A percentile compares a stretch with the other conserved stretches of the same genome.
Conservation (phyloP, 805 yeast species). For the Lipomyces kockii region DNA sequence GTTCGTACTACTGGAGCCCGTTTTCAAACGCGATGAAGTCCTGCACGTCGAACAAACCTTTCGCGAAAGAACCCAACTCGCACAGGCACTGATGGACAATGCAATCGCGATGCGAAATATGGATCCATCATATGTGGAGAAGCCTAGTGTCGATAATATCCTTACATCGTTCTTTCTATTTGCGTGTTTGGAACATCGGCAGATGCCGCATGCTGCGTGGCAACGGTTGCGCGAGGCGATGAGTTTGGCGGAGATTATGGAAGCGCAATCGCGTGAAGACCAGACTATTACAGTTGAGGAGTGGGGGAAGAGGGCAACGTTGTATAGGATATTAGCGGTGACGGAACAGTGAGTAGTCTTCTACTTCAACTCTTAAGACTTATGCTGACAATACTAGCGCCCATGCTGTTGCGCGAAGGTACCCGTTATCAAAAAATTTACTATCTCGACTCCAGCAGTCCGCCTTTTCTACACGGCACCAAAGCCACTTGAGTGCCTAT, state of each 20-base stretch:
- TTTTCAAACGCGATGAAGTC: conserved; percentile 1
- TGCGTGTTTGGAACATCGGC: conserved; percentile 6
- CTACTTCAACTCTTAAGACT: neutral
- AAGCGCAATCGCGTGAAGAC: conserved; percentile 5
- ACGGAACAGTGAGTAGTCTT: conserved; percentile 20
- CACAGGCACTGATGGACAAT: conserved; percentile 7
- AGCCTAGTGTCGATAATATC: conserved; percentile 12
- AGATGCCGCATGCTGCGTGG: conserved; percentile 16
- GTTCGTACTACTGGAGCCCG: conserved; percentile 14
- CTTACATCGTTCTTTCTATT: conserved; percentile 17
- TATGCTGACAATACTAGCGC: conserved; percentile 4
- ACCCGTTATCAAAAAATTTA: neutral
- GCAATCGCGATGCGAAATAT: conserved; percentile 10
- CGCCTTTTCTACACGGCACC: neutral
- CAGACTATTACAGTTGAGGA: conserved; percentile 10
- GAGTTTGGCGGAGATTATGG: conserved; percentile 21
- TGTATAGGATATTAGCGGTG: conserved; percentile 18
- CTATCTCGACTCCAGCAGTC: conserved; percentile 3
- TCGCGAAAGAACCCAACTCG: conserved; percentile 11
- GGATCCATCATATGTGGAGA: conserved; percentile 1
- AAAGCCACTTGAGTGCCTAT: neutral
- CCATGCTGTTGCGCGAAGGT: conserved; percentile 2
- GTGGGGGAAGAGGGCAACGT: conserved; percentile 5
- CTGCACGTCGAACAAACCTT: conserved; percentile 3
- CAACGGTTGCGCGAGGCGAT: conserved; percentile 24